phyloP scores from a whole-genome alignment of 768 basidiomycete genomes.

The Baorangia bicolor region DNA sequence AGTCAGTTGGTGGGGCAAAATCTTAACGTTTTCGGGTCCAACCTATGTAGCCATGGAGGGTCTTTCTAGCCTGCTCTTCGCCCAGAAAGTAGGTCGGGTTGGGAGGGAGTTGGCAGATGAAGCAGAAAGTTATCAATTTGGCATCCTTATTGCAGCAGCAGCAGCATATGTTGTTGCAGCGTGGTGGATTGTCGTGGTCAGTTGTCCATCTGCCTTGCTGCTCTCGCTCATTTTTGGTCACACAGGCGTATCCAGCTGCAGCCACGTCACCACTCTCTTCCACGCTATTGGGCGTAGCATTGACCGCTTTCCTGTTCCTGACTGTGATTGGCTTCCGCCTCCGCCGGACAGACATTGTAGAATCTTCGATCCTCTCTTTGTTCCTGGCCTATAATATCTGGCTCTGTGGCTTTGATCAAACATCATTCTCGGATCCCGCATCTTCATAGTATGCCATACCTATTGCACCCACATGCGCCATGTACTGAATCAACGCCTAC shows the following conservation, averaged over 20 bases:
- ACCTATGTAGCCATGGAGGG: constrained; percentile 82
- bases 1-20: constrained; percentile 69
- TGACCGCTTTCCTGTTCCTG: constrained; percentile 87
- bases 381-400: constrained; percentile 91
- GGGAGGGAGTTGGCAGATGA: constrained; percentile 71
- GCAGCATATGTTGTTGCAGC: constrained; percentile 78
- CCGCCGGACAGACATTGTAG: constrained; percentile 88
- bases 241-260: constrained; percentile 76
- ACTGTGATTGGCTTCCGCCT: constrained; percentile 89
- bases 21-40: constrained; percentile 70
- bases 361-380: constrained; percentile 82
- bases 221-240: constrained; percentile 10
- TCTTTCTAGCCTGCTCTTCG: constrained; percentile 78
- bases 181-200: constrained; percentile 82
- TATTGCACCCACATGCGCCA: neutral
- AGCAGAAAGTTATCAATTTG: constrained; percentile 77
- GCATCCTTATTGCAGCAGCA: constrained; percentile 71
- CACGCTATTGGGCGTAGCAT: constrained; percentile 82
- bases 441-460: constrained; percentile 66
- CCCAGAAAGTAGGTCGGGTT: constrained; percentile 76
- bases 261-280: constrained; percentile 85
- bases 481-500: constrained; percentile 8
- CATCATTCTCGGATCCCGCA: constrained; percentile 68
- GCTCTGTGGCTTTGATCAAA: constrained; percentile 81
- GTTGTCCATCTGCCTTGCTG: constrained; percentile 30